Conservation (phyloP, 2,329 filamentous ascomycete species). For the Phoma sp. region DNA sequence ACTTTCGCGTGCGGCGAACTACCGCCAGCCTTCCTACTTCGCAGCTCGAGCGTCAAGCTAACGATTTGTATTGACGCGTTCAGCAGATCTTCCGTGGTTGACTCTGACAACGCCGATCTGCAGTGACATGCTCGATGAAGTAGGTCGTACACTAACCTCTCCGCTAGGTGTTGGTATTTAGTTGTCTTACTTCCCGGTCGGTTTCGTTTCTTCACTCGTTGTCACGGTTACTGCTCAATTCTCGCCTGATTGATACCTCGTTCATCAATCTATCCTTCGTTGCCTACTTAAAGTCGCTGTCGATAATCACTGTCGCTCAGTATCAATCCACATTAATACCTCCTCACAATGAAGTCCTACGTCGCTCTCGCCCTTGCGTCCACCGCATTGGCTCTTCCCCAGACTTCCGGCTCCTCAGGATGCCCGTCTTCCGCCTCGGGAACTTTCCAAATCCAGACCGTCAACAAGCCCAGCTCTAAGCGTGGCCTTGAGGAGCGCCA, state of each 20-base stretch:
- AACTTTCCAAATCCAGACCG: constrained; percentile 65
- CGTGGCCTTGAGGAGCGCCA: constrained; percentile 37
- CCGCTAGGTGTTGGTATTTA: constrained; percentile 36
- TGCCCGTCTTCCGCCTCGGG: constrained; percentile 62
- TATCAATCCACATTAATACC: constrained; percentile 16
- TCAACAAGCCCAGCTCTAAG: constrained; percentile 44
- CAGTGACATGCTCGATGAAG: constrained; percentile 31
- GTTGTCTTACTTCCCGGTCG: constrained; percentile 28
- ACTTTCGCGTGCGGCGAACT: constrained; percentile 16
- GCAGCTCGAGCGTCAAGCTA: constrained; percentile 32
- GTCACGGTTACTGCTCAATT: constrained; percentile 31
- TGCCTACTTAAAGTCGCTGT: constrained; percentile 16
- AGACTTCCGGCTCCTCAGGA: constrained; percentile 54
- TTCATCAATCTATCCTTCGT: constrained; percentile 45
- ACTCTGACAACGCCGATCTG: constrained; percentile 27
- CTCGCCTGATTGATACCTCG: constrained; percentile 45
- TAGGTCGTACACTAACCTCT: constrained; percentile 24
- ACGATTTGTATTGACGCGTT: constrained; percentile 37
- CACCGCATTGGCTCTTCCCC: constrained; percentile 35
- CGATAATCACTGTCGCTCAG: constrained; percentile 16
- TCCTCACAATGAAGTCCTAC: constrained; percentile 41
- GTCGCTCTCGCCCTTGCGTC: constrained; percentile 38
- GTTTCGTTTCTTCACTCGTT: constrained; percentile 33
- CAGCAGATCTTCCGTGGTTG: constrained; percentile 32
- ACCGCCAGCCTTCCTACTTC: constrained; percentile 31